phyloP scores from a whole-genome alignment of 306 rosid genomes.

The Vachellia pachyceras region DNA sequence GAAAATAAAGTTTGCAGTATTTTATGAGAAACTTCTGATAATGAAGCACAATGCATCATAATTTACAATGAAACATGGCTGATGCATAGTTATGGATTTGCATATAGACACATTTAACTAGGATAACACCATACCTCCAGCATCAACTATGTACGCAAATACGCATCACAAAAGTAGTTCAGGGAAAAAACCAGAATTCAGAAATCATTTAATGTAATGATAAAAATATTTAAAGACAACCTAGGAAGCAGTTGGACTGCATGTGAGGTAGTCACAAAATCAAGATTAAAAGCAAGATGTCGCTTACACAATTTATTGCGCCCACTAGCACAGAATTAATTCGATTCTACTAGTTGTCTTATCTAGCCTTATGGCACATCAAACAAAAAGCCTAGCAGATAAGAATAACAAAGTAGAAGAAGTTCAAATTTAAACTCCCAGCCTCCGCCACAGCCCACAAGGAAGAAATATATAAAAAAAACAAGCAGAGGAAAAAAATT shows the following conservation, averaged over 20 bases:
- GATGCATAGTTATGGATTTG: neutral
- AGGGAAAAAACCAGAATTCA: neutral
- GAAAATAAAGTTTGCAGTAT: conserved; percentile 1
- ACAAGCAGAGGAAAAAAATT: neutral
- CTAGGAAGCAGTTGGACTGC: neutral
- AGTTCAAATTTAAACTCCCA: neutral
- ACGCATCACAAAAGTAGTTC: neutral
- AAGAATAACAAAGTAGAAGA: conserved; percentile 5
- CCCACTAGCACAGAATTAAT: neutral
- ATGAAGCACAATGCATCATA: neutral
- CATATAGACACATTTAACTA: neutral
- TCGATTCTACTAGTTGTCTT: neutral
- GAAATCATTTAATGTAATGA: neutral
- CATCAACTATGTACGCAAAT: neutral
- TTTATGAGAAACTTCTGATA: conserved; percentile 14
- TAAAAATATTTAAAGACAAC: neutral
- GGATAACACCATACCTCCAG: neutral
- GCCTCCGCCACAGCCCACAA: neutral
- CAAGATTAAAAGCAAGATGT: conserved; percentile 17
- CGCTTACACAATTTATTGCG: neutral
- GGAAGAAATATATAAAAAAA: neutral
- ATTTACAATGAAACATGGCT: neutral
- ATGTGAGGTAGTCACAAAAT: conserved; percentile 1
- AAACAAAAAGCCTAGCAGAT: neutral
- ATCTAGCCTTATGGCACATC: neutral